phyloP scores from a whole-genome alignment of 2,329 filamentous ascomycete genomes.

The Ramularia endophylla region DNA sequence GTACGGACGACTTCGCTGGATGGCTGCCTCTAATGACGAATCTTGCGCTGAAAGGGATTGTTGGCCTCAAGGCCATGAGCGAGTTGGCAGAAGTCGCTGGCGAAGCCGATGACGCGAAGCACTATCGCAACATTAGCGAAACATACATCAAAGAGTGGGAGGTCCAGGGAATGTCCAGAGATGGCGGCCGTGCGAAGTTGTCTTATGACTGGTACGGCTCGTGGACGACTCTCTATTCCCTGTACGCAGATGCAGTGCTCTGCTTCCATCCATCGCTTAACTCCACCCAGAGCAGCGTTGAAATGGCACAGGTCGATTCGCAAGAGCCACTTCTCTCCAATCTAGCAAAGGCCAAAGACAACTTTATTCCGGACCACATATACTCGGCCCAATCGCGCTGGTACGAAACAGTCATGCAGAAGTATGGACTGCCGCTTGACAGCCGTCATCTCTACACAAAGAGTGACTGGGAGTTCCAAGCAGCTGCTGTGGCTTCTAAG shows the following conservation, averaged over 20 bases:
- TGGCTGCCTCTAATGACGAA: conserved; percentile 74
- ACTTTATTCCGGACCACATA: conserved; percentile 64
- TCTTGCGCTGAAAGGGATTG: conserved; percentile 75
- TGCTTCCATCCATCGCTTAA: conserved; percentile 61
- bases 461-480: conserved; percentile 81
- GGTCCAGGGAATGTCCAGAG: conserved; percentile 60
- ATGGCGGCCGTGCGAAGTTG: conserved; percentile 67
- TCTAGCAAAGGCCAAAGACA: conserved; percentile 20
- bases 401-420: conserved; percentile 73
- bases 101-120: conserved; percentile 50
- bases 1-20: conserved; percentile 79
- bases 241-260: conserved; percentile 72
- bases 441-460: conserved; percentile 79
- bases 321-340: conserved; percentile 16
- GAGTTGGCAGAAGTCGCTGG: conserved; percentile 60
- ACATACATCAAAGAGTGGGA: conserved; percentile 70
- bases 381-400: conserved; percentile 76
- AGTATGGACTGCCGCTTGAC: conserved; percentile 77
- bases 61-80: conserved; percentile 74
- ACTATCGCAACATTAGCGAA: conserved; percentile 56
- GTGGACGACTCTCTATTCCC: conserved; percentile 80
- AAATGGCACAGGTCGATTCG: conserved; percentile 3
- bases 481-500: conserved; percentile 68
- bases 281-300: conserved; percentile 8
- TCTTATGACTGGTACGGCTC: conserved; percentile 75